Evolutionary conservation across 2,329 filamentous ascomycete species (phyloP), one percentile per base, ranked within the genome.

Genomic region (Cercospora zeina): DNA sequence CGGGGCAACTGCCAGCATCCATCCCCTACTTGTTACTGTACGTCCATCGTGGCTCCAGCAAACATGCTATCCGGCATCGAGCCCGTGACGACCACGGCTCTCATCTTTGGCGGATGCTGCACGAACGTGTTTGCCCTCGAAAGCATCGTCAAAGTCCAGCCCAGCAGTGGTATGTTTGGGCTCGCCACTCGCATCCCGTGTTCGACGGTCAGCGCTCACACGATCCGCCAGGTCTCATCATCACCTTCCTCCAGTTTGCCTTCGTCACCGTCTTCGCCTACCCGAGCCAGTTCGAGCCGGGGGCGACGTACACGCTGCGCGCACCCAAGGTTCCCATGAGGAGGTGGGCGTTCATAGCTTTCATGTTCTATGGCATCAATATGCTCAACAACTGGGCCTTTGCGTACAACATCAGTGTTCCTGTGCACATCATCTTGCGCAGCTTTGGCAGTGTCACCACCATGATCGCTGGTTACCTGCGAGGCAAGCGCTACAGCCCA

Each of bases 311-410:
- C 66, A 93, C 90, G 71, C 76, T 97, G 49, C 86, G 85, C 61
- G 85, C 85, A 16, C 92, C 93, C 67, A 87, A 86, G 56, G 91
- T 97, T 3, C 95, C 95, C 0, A 80, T 97, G 59, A 83, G 83
- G 53, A 89, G 91, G 73, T 97, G 95, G 93, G 74, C 90, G 54
- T 81, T 93, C 71, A 97, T 96, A 73, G 96, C 96, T 45, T 80
- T 89, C 3, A 85, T 97, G 69, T 97, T 97, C 78, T 95, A 96
- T 75, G 85, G 85, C 65, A 95, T 99, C 77, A 99, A 97, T 71
- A 86, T 97, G 62, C 79, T 99, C 73, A 99, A 99, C 78, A 99
- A 99, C 72, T 93, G 93, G 81, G 95, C 93, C 6, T 99, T 99
- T 76, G 93, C 91, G 65, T 99, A 97, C 78, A 88, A 92, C 70